Evolutionary conservation across 306 rosid species (phyloP).

Genomic region (Cucurbita ficifolia): DNA sequence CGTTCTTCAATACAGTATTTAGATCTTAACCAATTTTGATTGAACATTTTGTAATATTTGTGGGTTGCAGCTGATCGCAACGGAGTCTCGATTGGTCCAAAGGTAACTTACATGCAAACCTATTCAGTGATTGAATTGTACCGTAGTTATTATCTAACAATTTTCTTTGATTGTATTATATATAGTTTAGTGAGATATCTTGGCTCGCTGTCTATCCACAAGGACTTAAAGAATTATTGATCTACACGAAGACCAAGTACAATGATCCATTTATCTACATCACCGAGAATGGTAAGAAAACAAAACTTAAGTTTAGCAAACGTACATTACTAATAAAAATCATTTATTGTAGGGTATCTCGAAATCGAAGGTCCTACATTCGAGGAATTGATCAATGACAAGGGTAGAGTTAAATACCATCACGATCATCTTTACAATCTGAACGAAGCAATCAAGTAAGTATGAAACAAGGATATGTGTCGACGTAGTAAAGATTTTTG

Average conservation of each 20-base stretch:
- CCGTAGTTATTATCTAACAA: not conserved
- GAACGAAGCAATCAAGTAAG: not conserved
- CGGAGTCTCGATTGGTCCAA: slow-evolving; percentile 25
- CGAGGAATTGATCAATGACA: not conserved
- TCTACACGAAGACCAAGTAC: not conserved
- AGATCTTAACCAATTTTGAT: no score
- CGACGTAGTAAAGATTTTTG: not conserved
- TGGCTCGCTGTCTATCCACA: slow-evolving; percentile 17
- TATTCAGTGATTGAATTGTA: not conserved
- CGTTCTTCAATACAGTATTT: no score
- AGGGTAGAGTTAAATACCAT: not conserved
- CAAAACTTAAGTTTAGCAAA: not conserved
- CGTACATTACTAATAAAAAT: not conserved
- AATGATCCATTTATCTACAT: not conserved
- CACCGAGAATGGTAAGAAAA: not conserved
- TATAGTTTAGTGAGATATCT: not conserved
- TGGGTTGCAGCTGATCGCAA: slow-evolving; percentile 13
- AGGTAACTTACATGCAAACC: not conserved
- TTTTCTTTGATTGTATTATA: not conserved
- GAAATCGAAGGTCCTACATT: not conserved
- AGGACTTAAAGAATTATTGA: not conserved
- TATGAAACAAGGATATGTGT: not conserved
- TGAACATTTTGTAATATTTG: not conserved
- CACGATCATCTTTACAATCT: not conserved
- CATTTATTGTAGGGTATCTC: not conserved